Conservation (phyloP, 176 grass and related monocot genomes). For the Oryza punctata region DNA sequence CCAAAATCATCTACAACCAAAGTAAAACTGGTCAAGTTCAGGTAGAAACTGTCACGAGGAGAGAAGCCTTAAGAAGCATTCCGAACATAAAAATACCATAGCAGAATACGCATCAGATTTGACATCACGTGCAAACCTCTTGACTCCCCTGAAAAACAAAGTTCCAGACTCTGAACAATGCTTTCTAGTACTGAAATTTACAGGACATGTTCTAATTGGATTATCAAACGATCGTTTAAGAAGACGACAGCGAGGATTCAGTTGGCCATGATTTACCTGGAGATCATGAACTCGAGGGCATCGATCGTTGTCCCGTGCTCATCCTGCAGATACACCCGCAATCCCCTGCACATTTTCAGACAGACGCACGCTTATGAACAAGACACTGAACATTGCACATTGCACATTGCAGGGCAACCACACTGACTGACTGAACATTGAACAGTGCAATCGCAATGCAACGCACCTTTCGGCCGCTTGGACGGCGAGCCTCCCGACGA, state of each 20-base stretch:
- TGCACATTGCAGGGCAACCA: not conserved
- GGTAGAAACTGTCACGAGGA: not conserved
- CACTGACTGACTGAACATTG: conserved; percentile 8
- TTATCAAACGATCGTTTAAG: not conserved
- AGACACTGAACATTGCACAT: conserved; percentile 23
- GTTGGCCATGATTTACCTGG: conserved; percentile 45
- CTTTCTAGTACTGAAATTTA: not conserved
- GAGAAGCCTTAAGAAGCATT: conserved; percentile 16
- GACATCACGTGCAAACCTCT: conserved; percentile 51
- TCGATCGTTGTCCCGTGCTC: conserved; percentile 80
- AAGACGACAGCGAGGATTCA: not conserved
- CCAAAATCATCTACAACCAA: conserved; percentile 71
- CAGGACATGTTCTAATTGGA: not conserved
- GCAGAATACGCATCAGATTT: conserved; percentile 89
- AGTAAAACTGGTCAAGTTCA: not conserved
- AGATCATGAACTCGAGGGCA: conserved; percentile 81
- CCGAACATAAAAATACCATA: conserved; percentile 40
- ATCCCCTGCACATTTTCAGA: conserved; percentile 64
- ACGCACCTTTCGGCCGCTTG: conserved; percentile 64
- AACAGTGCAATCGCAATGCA: no score
- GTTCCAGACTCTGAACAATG: not conserved
- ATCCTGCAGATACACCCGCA: conserved; percentile 86
- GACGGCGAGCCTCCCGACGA: conserved; percentile 72
- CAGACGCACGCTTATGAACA: not conserved
- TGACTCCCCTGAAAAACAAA: conserved; percentile 64